Base-by-base conservation (phyloP, 2,329 filamentous ascomycete genomes). In the Fusarium robinianum region DNA sequence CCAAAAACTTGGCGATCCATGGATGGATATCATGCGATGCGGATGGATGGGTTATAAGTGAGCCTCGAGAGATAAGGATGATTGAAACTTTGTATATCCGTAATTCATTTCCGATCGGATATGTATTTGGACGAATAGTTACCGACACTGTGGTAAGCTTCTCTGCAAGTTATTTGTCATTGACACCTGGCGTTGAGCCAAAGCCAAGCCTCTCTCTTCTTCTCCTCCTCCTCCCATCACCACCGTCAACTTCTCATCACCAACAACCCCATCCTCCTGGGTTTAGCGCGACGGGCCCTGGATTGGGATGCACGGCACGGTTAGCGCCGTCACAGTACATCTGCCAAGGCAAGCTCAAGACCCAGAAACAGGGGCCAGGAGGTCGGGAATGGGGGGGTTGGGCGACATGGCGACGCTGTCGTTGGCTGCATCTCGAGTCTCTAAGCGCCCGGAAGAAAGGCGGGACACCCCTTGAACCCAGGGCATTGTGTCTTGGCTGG, bases 251-350 rank as follows among this genome's bases (percentile, higher is more conserved):
- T n/a, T n/a, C n/a, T n/a, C n/a, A n/a, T n/a, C 21, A 19, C n/a
- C 16, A 11, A 25, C 35, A 33, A 32, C 21, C 26, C 43, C 35
- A 29, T 39, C 11, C 30, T 41, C 38, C 15, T 12, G 21, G 37
- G 23, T 27, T 39, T 51, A 42, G 47, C 29, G 24, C 12, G 34
- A 19, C 23, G 35, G 25, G 24, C 14, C 24, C n/a, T n/a, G n/a
- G n/a, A n/a, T n/a, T n/a, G n/a, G 21, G 31, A 25, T 21, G 21
- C 14, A 26, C 18, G 22, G 22, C 23, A 25, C 45, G 21, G 23
- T 48, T 62, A 62, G 59, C 55, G 57, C 50, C 46, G 51, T 62
- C 59, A 62, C 59, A 58, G 48, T 51, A 59, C 59, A 61, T 53
- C 47, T 22, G 29, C 10, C 16, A 26, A 24, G 32, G 16, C 18